phyloP scores from a whole-genome alignment of 495 filamentous ascomycete species.

The Polyplosphaeria fusca region DNA sequence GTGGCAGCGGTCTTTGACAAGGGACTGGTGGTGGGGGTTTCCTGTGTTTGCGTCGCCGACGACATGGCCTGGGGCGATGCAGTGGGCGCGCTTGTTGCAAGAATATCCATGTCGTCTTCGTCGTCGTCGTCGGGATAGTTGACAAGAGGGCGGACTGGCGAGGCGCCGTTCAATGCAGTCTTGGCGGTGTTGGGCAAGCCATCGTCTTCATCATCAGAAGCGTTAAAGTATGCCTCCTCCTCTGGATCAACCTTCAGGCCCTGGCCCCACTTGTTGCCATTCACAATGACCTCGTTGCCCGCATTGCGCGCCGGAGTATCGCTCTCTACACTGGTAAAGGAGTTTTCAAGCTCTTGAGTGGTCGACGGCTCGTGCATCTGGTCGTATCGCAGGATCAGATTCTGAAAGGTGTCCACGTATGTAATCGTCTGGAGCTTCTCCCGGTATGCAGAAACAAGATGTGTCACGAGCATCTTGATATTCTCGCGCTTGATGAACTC shows the following conservation, averaged over 20 bases:
- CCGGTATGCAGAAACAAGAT: slow-evolving; percentile 85
- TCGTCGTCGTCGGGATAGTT: slow-evolving; percentile 91
- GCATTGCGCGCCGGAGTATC: slow-evolving; percentile 27
- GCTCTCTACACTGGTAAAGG: slow-evolving; percentile 32
- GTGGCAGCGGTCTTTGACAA: slow-evolving; percentile 29
- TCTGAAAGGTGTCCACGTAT: slow-evolving; percentile 83
- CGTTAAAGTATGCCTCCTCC: slow-evolving; percentile 94
- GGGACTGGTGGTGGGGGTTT: slow-evolving; percentile 15
- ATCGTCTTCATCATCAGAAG: slow-evolving; percentile 74
- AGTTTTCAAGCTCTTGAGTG: slow-evolving; percentile 32
- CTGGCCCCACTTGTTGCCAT: slow-evolving; percentile 64
- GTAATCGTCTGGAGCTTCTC: slow-evolving; percentile 73
- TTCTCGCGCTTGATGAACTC: slow-evolving; percentile 83
- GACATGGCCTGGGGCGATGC: slow-evolving; percentile 16
- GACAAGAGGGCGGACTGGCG: slow-evolving; percentile 73
- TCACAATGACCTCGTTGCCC: slow-evolving; percentile 40
- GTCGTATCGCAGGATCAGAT: slow-evolving; percentile 74
- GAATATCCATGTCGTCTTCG: slow-evolving; percentile 48
- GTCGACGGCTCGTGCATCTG: slow-evolving; percentile 47
- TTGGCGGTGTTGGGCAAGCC: slow-evolving; percentile 34
- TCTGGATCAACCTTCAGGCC: slow-evolving; percentile 76
- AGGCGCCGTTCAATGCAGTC: slow-evolving; percentile 43
- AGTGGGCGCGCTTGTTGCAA: slow-evolving; percentile 47
- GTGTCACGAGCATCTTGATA: slow-evolving; percentile 74
- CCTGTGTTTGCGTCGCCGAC: slow-evolving; percentile 10